These are phyloP conservation scores for Taphrina betulina DNA, from an alignment of 1,139 yeast species.

Conservation along the genomic window DNA sequence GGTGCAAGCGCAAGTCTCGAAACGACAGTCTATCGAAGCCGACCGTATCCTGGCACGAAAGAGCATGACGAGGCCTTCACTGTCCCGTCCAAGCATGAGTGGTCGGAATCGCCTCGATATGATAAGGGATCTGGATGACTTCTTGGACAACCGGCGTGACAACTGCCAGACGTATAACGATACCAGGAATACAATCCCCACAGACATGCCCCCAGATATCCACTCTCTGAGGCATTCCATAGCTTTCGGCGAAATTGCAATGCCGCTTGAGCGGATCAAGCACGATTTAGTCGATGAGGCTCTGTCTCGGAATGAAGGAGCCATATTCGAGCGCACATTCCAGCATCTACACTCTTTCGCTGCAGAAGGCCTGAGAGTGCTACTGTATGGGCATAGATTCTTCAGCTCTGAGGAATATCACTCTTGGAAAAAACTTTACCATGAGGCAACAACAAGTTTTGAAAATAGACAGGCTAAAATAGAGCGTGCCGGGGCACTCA, in stretches of 20 bases:
- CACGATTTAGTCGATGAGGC: constrained; percentile 55
- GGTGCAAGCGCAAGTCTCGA: constrained; percentile 57
- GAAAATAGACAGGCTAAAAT: constrained; percentile 64
- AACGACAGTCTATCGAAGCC: constrained; percentile 78
- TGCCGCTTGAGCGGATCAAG: constrained; percentile 17
- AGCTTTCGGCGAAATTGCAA: constrained; percentile 30
- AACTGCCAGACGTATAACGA: background rate
- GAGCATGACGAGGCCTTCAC: constrained; percentile 42
- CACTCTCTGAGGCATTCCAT: constrained; percentile 34
- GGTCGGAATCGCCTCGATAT: constrained; percentile 15
- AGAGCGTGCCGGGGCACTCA: constrained; percentile 67
- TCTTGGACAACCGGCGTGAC: constrained; percentile 6
- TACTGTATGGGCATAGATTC: constrained; percentile 79
- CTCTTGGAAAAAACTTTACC: constrained; percentile 65
- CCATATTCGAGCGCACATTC: constrained; percentile 74
- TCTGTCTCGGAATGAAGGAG: constrained; percentile 70
- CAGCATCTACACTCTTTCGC: constrained; percentile 92
- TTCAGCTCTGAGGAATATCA: constrained; percentile 59
- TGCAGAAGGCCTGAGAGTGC: constrained; percentile 88
- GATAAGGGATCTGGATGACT: constrained; percentile 27
- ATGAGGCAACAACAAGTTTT: constrained; percentile 74
- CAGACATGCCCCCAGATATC: background rate
- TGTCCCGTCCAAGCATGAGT: constrained; percentile 36
- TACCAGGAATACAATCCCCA: background rate
- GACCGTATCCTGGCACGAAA: constrained; percentile 57